These are phyloP conservation scores for Raphanus hybrid DNA, from an alignment of 441 rosid species.

Conservation along the genomic window DNA sequence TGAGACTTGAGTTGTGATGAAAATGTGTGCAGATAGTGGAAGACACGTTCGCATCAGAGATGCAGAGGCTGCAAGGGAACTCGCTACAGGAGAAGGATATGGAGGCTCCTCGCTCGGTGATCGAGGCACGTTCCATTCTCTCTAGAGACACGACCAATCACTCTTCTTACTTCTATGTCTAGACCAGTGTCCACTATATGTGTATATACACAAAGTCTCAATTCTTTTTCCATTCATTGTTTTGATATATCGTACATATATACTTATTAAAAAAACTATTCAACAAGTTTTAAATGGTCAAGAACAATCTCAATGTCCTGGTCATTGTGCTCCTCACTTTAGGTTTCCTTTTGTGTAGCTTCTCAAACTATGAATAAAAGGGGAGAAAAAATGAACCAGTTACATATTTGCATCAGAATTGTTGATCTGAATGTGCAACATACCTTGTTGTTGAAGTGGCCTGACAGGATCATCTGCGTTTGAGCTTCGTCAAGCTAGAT, in stretches of 20 bases:
- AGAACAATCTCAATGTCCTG: background rate
- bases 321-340: background rate
- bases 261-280: background rate
- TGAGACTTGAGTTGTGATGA: background rate
- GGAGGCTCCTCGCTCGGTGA: conserved; percentile 89
- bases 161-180: conserved; percentile 78
- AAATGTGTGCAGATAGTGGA: conserved; percentile 70
- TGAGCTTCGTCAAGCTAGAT: background rate
- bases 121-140: conserved; percentile 95
- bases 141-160: conserved; percentile 81
- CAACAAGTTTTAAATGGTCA: background rate
- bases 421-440: background rate
- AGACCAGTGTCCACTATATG: conserved; percentile 16
- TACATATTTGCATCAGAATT: background rate
- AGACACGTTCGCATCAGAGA: conserved; percentile 90
- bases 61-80: conserved; percentile 88
- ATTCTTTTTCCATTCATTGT: conserved; percentile 11
- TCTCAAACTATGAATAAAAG: background rate
- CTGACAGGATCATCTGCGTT: background rate
- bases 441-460: background rate
- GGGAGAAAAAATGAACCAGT: background rate
- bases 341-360: background rate
- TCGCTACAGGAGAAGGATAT: conserved; percentile 84
- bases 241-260: conserved; percentile 23
- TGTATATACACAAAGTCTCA: background rate